Percentiles rank a stretch among this genome's conserved stretches.
phyloP scores from a whole-genome alignment of 192 early-diverging fungal species.

The Gigaspora rosea region DNA sequence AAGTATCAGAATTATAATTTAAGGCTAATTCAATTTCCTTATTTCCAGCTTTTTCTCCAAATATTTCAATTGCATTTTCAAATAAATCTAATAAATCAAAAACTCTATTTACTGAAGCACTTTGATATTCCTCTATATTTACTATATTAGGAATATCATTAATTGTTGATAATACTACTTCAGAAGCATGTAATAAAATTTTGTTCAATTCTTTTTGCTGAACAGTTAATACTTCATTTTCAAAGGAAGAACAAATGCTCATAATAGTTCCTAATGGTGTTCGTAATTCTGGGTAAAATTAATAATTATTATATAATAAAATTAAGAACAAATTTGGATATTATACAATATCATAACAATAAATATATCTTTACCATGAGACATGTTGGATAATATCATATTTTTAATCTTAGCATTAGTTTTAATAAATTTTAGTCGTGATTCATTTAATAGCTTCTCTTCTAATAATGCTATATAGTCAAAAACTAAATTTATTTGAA shows the following conservation, averaged over 20 bases:
- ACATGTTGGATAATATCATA: conserved; percentile 34
- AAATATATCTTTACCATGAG: conserved; percentile 34
- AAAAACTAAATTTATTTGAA: conserved; percentile 20
- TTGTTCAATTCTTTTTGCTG: conserved; percentile 48
- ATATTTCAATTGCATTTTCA: too few relatives aligned
- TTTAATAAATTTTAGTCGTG: conserved; percentile 44
- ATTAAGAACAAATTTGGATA: background rate
- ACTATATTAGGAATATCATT: conserved; percentile 34
- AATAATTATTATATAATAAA: background rate
- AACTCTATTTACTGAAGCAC: too few relatives aligned
- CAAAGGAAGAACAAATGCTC: too few relatives aligned
- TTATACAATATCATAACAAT: background rate
- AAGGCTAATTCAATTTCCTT: too few relatives aligned
- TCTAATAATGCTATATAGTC: conserved; percentile 42
- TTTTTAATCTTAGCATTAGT: conserved; percentile 38
- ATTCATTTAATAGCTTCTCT: conserved; percentile 42
- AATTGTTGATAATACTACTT: conserved; percentile 44
- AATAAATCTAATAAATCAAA: conserved; percentile 20
- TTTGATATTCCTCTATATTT: too few relatives aligned
- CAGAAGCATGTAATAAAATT: conserved; percentile 46
- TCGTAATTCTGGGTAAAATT: conserved; percentile 3
- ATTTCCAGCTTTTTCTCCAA: too few relatives aligned
- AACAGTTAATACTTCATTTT: conserved; percentile 28
- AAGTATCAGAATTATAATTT: too few relatives aligned
- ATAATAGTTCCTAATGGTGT: background rate